These are phyloP conservation scores for Aegilops bicornis DNA, from an alignment of 176 grass and related monocot species.

Conservation along the genomic window DNA sequence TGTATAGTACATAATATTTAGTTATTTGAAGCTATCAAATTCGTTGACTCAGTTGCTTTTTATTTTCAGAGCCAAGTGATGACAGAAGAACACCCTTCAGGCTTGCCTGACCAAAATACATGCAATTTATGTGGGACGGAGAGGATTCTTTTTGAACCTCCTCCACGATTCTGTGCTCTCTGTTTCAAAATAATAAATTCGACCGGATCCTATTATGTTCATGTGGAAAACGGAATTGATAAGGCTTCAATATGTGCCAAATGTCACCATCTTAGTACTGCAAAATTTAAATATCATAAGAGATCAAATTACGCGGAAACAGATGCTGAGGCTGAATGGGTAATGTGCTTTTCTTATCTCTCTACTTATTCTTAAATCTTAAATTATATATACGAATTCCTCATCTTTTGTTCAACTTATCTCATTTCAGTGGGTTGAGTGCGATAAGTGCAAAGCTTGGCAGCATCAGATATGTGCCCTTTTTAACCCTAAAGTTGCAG, in stretches of 20 bases:
- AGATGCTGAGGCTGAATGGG: conserved; percentile 96
- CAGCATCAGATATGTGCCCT: conserved; percentile 97
- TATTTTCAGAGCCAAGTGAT: conserved; percentile 50
- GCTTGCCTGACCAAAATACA: conserved; percentile 65
- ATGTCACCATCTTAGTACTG: conserved; percentile 75
- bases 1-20: conserved; percentile 24
- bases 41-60: conserved; percentile 3
- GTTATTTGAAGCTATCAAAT: conserved; percentile 21
- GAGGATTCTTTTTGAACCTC: conserved; percentile 78
- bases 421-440: conserved; percentile 89
- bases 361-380: not conserved
- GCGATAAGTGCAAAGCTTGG: conserved; percentile 86
- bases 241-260: conserved; percentile 78
- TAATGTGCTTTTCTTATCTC: conserved; percentile 41
- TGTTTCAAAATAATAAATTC: conserved; percentile 84
- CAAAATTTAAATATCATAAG: conserved; percentile 65
- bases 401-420: conserved; percentile 38
- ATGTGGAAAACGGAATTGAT: conserved; percentile 51
- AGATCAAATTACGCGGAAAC: conserved; percentile 75
- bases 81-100: conserved; percentile 31
- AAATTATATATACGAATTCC: conserved; percentile 10
- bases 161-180: conserved; percentile 67
- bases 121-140: conserved; percentile 87
- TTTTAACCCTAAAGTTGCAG: conserved; percentile 73
- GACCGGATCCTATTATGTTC: conserved; percentile 67